A percentile compares a stretch with the other conserved stretches of the same genome.
Evolutionary conservation across 2,329 filamentous ascomycete species (phyloP).

Genomic region (Talaromyces sp.): DNA sequence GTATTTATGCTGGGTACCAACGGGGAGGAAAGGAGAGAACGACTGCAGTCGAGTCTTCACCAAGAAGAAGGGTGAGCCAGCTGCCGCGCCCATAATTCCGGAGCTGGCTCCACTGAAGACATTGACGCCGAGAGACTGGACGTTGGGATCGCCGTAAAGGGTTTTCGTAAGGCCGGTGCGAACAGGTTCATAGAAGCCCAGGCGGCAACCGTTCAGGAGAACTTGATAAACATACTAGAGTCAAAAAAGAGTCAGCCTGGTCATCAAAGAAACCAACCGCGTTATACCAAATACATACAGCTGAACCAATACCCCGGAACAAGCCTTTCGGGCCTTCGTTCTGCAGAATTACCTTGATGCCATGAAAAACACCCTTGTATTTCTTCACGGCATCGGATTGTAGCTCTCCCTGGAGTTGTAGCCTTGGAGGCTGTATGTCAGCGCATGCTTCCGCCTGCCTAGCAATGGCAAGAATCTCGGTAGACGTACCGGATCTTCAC

Average conservation of each 20-base stretch:
- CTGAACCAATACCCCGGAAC: constrained; percentile 83
- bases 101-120: constrained; percentile 87
- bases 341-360: constrained; percentile 79
- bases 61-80: constrained; percentile 93
- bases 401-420: constrained; percentile 95
- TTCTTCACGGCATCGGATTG: constrained; percentile 79
- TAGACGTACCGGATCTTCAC: constrained; percentile 84
- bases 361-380: constrained; percentile 89
- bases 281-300: constrained; percentile 44
- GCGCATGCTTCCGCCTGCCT: background rate
- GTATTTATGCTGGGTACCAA: constrained; percentile 96
- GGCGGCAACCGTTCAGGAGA: constrained; percentile 88
- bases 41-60: constrained; percentile 96
- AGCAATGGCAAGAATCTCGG: background rate
- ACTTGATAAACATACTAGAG: constrained; percentile 86
- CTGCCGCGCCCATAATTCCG: constrained; percentile 86
- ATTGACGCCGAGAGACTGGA: constrained; percentile 85
- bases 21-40: constrained; percentile 84
- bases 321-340: constrained; percentile 85
- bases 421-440: constrained; percentile 44
- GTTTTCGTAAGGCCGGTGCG: constrained; percentile 65
- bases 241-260: background rate
- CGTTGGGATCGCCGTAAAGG: constrained; percentile 66
- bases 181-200: constrained; percentile 97
- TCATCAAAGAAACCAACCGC: constrained; percentile 7